These are phyloP conservation scores for Zygosaccharomyces sapae DNA, from an alignment of 1,139 yeast species.

Conservation along the genomic window DNA sequence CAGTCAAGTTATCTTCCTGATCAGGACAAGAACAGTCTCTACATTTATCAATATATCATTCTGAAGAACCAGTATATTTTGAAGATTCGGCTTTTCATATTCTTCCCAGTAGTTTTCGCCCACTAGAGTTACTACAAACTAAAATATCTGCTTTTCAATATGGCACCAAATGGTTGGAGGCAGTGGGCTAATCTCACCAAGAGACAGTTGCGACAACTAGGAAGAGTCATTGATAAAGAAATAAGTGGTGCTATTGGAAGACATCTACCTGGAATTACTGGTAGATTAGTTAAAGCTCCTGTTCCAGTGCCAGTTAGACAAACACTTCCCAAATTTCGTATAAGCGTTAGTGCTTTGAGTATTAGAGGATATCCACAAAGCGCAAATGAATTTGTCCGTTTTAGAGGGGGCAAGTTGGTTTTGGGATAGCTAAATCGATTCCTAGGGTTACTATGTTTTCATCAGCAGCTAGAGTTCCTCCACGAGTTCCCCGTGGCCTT, in stretches of 20 bases:
- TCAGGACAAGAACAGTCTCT: too few relatives aligned
- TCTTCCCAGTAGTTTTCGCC: not conserved
- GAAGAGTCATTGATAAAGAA: constrained; percentile 19
- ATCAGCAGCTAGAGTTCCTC: constrained; percentile 14
- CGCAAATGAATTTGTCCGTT: constrained; percentile 1
- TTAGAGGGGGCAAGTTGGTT: constrained; percentile 4
- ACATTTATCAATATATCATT: too few relatives aligned
- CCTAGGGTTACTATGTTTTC: constrained; percentile 10
- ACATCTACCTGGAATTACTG: constrained; percentile 13
- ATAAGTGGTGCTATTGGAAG: constrained; percentile 16
- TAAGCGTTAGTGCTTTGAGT: constrained; percentile 1
- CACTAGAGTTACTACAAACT: not conserved
- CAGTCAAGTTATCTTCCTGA: too few relatives aligned
- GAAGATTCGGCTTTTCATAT: too few relatives aligned
- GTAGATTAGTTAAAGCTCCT: constrained; percentile 15
- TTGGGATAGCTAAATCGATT: constrained; percentile 4
- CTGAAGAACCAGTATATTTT: too few relatives aligned
- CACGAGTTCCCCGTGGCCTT: constrained; percentile 22
- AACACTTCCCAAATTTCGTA: constrained; percentile 7
- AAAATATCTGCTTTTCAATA: not conserved
- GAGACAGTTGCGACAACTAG: constrained; percentile 20
- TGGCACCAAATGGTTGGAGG: constrained; percentile 21
- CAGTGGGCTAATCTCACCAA: constrained; percentile 22
- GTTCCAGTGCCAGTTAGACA: constrained; percentile 14
- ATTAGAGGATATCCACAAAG: constrained; percentile 9